A percentile compares a stretch with the other conserved stretches of the same genome.
phyloP scores from a whole-genome alignment of 495 filamentous ascomycete genomes.

The Lentithecium fluviatile region DNA sequence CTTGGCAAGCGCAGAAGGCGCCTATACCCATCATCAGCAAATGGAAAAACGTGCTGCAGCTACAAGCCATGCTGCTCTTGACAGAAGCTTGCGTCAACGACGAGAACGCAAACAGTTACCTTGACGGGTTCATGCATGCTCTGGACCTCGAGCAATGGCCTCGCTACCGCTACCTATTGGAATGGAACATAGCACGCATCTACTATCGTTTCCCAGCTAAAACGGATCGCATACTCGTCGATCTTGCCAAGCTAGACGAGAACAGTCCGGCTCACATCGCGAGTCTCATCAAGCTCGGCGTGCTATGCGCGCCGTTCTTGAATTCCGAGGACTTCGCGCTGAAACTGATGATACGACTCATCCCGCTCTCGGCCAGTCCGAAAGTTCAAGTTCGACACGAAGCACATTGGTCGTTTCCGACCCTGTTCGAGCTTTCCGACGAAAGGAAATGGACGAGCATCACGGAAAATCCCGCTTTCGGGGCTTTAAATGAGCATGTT shows the following conservation, averaged over 20 bases:
- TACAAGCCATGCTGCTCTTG: conserved; percentile 48
- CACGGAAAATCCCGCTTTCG: conserved; percentile 38
- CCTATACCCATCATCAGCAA: conserved; percentile 45
- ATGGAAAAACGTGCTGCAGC: conserved; percentile 48
- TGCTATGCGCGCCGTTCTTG: conserved; percentile 40
- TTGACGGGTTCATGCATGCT: conserved; percentile 36
- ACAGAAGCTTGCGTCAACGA: conserved; percentile 29
- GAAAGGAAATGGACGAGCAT: conserved; percentile 36
- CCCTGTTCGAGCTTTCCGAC: conserved; percentile 37
- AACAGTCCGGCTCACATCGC: conserved; percentile 46
- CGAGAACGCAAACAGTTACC: conserved; percentile 23
- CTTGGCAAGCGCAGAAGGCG: conserved; percentile 44
- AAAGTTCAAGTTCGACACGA: conserved; percentile 47
- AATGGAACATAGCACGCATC: conserved; percentile 48
- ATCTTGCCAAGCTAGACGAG: conserved; percentile 34
- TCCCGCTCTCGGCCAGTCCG: conserved; percentile 41
- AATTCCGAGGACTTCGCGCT: conserved; percentile 37
- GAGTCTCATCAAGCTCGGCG: conserved; percentile 45
- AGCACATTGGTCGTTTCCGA: conserved; percentile 46
- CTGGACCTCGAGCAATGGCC: conserved; percentile 48
- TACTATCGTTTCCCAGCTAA: conserved; percentile 38
- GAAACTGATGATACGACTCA: conserved; percentile 36
- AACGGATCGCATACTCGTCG: conserved; percentile 17
- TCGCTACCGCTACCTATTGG: conserved; percentile 46
- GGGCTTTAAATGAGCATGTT: conserved; percentile 39